Evolutionary conservation across 257 asterid genomes (phyloP).

Genomic region (Knoxia roxburghii): DNA sequence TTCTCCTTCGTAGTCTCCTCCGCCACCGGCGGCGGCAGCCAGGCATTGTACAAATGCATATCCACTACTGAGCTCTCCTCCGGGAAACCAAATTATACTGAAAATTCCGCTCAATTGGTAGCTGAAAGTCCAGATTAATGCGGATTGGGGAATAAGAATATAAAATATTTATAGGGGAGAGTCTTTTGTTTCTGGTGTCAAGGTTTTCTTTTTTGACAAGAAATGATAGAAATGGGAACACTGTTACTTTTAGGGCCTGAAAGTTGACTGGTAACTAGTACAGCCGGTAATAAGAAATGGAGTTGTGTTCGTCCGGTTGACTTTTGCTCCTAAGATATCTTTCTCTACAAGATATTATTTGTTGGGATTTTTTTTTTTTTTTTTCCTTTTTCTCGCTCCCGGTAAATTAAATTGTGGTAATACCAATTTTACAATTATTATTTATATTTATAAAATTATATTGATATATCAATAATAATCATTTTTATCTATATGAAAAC

Average conservation of each 20-base stretch:
- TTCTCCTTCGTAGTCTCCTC: slow-evolving; percentile 79
- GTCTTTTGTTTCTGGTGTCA: neutral
- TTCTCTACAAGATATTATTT: too few relatives aligned
- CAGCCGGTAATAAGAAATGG: slow-evolving; percentile 10
- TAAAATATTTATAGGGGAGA: neutral
- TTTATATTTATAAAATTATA: too few relatives aligned
- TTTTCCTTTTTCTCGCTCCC: too few relatives aligned
- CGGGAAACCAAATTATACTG: neutral
- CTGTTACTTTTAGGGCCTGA: slow-evolving; percentile 4
- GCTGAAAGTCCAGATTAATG: neutral
- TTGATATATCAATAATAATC: too few relatives aligned
- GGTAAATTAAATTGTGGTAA: too few relatives aligned
- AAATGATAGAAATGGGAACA: slow-evolving; percentile 18
- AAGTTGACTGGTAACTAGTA: slow-evolving; percentile 28
- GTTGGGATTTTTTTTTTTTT: too few relatives aligned
- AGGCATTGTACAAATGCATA: slow-evolving; percentile 95
- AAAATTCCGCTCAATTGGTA: neutral
- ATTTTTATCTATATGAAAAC: too few relatives aligned
- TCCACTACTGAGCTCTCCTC: neutral
- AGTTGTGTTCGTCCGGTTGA: neutral
- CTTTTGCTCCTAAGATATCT: too few relatives aligned
- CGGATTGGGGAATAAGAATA: neutral
- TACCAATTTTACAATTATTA: too few relatives aligned
- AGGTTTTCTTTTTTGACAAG: slow-evolving; percentile 60
- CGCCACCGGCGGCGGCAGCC: slow-evolving; percentile 98